Base-by-base conservation (phyloP, 2,329 filamentous ascomycete species). In the Colletotrichum magnum region DNA sequence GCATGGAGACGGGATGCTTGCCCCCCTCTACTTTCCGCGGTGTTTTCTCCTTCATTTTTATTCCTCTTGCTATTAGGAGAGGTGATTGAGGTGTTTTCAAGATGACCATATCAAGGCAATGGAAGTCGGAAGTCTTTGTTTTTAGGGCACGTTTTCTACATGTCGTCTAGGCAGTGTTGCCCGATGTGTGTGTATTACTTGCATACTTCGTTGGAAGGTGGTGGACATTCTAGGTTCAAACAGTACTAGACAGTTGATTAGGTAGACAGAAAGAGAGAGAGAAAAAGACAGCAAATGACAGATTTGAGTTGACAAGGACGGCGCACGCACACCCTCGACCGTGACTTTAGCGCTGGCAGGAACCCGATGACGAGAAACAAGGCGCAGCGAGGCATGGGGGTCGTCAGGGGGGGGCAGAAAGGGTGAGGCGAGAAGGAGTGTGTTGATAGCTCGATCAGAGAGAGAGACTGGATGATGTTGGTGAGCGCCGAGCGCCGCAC, bases 191-290 rank as follows among this genome's bases (percentile, higher is more conserved):
- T 54, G 51, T n/a, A n/a, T n/a, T 12, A 24, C 6, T 54, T 63
- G 54, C 32, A 50, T 63, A 63, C 54, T 63, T 47, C 48, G 45
- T 63, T 56, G 58, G 7, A 6, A 36, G 32, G 7, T 60, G 58
- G 56, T 58, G 58, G 58, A 52, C 26, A 24, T 53, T 50, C 50
- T 63, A 63, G 59, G 59, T 47, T 48, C 21, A 63, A 63, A 63
- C 59, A 63, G 50, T 53, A 63, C 59, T 63, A 63, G 59, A 56
- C 51, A 56, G 43, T 45, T 10, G 36, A 6, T 24, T 5, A n/a
- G 13, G 9, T 10, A 16, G 36, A 18, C 24, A 41, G 16, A 24
- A 50, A 41, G 16, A 12, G 51, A 10, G 3, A 12, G 15, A 54
- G 12, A 39, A 26, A 24, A 21, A 24, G 51, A 60, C 39, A 41